Evolutionary conservation across 306 rosid species (phyloP), one percentile per base, ranked within the genome.

Genomic region (Luffa aegyptiaca): DNA sequence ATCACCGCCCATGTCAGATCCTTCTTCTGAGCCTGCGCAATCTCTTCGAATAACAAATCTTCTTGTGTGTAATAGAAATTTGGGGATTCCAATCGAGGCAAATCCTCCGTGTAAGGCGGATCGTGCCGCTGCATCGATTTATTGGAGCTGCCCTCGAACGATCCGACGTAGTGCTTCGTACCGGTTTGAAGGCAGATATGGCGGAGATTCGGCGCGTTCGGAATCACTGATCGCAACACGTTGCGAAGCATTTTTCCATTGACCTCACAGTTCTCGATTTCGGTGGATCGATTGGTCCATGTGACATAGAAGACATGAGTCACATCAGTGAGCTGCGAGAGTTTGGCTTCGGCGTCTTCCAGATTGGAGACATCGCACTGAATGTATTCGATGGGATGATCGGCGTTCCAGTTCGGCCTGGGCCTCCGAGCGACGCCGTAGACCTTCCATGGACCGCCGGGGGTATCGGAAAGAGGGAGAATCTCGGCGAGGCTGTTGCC

Each of bases 401-500:
- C 97, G 55, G 81, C 87, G 84, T 87, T 90, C 95, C 97, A 92
- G 37, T 39, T 31, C 8, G 97, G 95, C 0, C 92, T 89, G 7
- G 93, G 90, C 2, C 97, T 86, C 33, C 97, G 93, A 1, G 92
- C 94, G 1, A 92, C 92, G 48, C 97, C 94, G 79, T 92, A 92
- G 76, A 92, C 91, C 41, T 92, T 90, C 97, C 97, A 92, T 51
- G 89, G 91, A 0, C 92, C 97, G 8, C 91, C 93, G n/a, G 97
- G 97, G 4, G 97, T 88, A 79, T 92, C 93, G 7, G 88, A 58
- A 33, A 89, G 90, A 0, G 97, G 97, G 2, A 92, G 92, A 31
- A 92, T 92, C 73, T 92, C 97, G 51, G 97, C 94, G 9, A 92
- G 87, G 87, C 97, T 92, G 61, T 92, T 92, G 51, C 94, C 93